phyloP scores from a whole-genome alignment of 257 asterid species.

The Solanum megistacrolobum region DNA sequence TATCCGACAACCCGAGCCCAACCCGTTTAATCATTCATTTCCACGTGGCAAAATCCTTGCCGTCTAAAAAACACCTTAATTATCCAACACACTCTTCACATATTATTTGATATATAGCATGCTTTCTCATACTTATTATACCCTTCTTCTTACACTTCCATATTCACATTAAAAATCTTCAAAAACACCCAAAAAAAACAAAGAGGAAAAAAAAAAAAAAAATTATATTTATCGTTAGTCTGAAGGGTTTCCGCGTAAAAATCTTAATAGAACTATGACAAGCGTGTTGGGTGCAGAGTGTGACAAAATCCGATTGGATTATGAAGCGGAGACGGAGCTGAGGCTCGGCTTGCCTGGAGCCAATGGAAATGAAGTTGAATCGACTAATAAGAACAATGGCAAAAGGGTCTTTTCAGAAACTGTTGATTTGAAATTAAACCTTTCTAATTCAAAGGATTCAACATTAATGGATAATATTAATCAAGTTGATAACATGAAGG shows the following conservation, averaged over 20 bases:
- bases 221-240: not conserved
- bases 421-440: slow-evolving; percentile 36
- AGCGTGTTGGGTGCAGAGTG: not conserved
- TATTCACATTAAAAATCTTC: not conserved
- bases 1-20: slow-evolving; percentile 13
- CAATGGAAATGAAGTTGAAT: slow-evolving; percentile 3
- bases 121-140: not conserved
- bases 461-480: not conserved
- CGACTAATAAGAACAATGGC: not conserved
- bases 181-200: not conserved
- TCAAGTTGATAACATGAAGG: slow-evolving; percentile 4
- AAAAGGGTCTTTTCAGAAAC: slow-evolving; percentile 40
- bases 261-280: not conserved
- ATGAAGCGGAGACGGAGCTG: slow-evolving; percentile 38
- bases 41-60: slow-evolving; percentile 16
- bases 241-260: not conserved
- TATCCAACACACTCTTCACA: not conserved
- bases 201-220: not conserved
- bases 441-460: slow-evolving; percentile 8
- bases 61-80: not conserved
- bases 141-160: not conserved
- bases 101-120: not conserved
- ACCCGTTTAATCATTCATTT: slow-evolving; percentile 6
- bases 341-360: slow-evolving; percentile 41
- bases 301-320: slow-evolving; percentile 12